Conservation (phyloP, 352 stramenopile species). For the Phytopythium litorale region DNA sequence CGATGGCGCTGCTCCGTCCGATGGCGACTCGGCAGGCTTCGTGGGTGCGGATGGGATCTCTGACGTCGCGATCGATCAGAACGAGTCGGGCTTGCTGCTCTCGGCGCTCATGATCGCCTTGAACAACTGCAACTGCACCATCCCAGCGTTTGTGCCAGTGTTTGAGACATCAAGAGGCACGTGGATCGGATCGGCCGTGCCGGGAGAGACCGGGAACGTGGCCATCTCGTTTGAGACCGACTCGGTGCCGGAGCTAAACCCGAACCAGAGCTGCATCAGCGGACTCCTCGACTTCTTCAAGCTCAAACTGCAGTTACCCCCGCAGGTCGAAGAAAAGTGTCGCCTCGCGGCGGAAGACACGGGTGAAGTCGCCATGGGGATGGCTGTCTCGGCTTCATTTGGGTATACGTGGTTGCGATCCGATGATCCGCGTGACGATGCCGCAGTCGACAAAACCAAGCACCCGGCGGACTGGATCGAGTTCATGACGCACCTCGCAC, state of each 20-base stretch:
- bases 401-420: slow-evolving; percentile 46
- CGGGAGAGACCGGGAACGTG: slow-evolving; percentile 67
- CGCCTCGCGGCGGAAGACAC: slow-evolving; percentile 32
- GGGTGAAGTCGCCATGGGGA: slow-evolving; percentile 41
- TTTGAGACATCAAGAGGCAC: slow-evolving; percentile 45
- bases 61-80: slow-evolving; percentile 48
- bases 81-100: slow-evolving; percentile 61
- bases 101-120: slow-evolving; percentile 71
- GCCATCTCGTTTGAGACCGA: slow-evolving; percentile 78
- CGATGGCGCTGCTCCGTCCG: not conserved
- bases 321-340: slow-evolving; percentile 58
- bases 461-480: slow-evolving; percentile 21
- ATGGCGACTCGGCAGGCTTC: not conserved
- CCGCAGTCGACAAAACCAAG: slow-evolving; percentile 7
- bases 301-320: slow-evolving; percentile 65
- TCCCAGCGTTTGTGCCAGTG: slow-evolving; percentile 71
- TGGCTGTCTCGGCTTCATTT: slow-evolving; percentile 68
- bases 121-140: slow-evolving; percentile 79
- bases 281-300: slow-evolving; percentile 81
- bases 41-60: slow-evolving; percentile 23
- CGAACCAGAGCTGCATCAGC: slow-evolving; percentile 76
- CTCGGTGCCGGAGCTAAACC: slow-evolving; percentile 59
- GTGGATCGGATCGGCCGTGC: slow-evolving; percentile 66
- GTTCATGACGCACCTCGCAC: slow-evolving; percentile 16
- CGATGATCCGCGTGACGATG: slow-evolving; percentile 39